phyloP scores from a whole-genome alignment of 306 rosid genomes.

The Malus asiatica region DNA sequence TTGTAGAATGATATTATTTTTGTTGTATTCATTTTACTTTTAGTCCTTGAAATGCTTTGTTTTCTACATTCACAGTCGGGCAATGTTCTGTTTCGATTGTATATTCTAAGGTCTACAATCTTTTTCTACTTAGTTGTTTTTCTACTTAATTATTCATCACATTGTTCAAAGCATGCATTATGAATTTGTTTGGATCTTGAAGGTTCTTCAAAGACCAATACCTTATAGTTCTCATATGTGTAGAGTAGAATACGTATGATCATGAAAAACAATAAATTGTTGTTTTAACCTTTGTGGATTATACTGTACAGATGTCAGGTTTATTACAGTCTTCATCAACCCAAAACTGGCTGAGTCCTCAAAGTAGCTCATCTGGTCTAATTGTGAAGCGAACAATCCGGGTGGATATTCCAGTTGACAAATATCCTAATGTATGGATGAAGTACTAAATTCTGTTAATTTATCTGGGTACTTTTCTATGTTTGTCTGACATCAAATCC shows the following conservation, averaged over 20 bases:
- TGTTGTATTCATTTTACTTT: background rate
- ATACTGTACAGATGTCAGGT: slow-evolving; percentile 66
- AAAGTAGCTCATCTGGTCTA: slow-evolving; percentile 74
- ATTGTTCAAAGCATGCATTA: background rate
- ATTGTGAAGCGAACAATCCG: slow-evolving; percentile 83
- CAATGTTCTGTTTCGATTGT: background rate
- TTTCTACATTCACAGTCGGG: background rate
- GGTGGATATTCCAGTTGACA: slow-evolving; percentile 88
- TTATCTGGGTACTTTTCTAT: background rate
- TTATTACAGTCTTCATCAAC: slow-evolving; percentile 63
- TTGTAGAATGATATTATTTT: background rate
- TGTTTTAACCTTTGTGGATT: slow-evolving; percentile 26
- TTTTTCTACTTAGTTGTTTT: background rate
- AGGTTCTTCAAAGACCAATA: slow-evolving; percentile 2
- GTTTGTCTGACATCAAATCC: slow-evolving; percentile 24
- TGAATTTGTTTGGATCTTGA: background rate
- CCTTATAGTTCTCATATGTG: slow-evolving; percentile 8
- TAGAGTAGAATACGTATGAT: background rate
- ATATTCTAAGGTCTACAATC: background rate
- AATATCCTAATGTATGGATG: slow-evolving; percentile 62
- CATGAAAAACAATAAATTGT: background rate
- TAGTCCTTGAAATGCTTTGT: background rate
- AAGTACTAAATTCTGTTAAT: background rate
- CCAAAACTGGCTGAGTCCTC: slow-evolving; percentile 73
- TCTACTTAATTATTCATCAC: background rate